phyloP scores from a whole-genome alignment of 768 basidiomycete genomes.

The Serpula lacrymans region DNA sequence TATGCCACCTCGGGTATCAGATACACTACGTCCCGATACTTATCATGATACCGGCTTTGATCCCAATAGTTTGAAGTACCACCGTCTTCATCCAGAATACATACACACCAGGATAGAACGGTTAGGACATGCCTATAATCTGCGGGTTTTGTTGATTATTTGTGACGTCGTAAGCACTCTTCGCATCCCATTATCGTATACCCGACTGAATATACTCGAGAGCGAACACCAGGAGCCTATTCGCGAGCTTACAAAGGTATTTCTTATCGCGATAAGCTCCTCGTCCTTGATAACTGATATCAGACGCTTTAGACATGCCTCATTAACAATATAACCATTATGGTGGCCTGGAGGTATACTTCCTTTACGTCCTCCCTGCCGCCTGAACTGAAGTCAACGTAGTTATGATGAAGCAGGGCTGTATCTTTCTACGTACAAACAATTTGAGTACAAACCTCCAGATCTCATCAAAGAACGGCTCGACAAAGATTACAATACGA shows the following conservation, averaged over 20 bases:
- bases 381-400: slow-evolving; percentile 3
- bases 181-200: not conserved
- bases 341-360: slow-evolving; percentile 87
- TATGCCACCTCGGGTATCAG: slow-evolving; percentile 21
- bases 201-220: slow-evolving; percentile 35
- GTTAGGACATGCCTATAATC: slow-evolving; percentile 75
- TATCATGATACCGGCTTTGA: not conserved
- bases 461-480: slow-evolving; percentile 92
- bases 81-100: slow-evolving; percentile 96
- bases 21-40: not conserved
- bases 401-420: slow-evolving; percentile 91
- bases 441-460: slow-evolving; percentile 91
- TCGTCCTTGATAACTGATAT: slow-evolving; percentile 1
- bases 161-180: slow-evolving; percentile 81
- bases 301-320: slow-evolving; percentile 59
- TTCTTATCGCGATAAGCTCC: slow-evolving; percentile 3
- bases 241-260: slow-evolving; percentile 86
- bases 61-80: slow-evolving; percentile 74
- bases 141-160: slow-evolving; percentile 82
- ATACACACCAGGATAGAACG: slow-evolving; percentile 88
- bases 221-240: slow-evolving; percentile 90
- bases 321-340: slow-evolving; percentile 89
- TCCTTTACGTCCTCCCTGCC: not conserved
- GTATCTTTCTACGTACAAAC: slow-evolving; percentile 89
- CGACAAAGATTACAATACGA: slow-evolving; percentile 83